Evolutionary conservation across 306 rosid genomes (phyloP), one percentile per base, ranked within the genome.

Genomic region (Canavalia gladiata): DNA sequence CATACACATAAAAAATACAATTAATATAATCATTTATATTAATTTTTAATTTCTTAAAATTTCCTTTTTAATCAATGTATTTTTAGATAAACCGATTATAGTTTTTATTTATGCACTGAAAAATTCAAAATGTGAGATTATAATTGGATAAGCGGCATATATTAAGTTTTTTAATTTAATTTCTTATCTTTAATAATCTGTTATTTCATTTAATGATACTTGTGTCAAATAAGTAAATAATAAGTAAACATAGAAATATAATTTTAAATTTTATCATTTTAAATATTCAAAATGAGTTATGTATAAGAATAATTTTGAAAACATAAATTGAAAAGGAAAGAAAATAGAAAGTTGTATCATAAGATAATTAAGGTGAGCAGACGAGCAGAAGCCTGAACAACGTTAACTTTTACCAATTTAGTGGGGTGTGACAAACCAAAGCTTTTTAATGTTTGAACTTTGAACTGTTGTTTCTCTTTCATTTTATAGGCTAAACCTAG

Each of bases 381-480:
- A 18, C 25, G 25, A 18, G 25, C 25, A 18, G 25, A 18, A 18
- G 25, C 25, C 41, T 30, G 37, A 49, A 69, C 80, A 56, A 84
- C 84, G 79, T 70, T 70, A 77, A 72, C 42, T 8, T 63, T 63
- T 74, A 34, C 75, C 76, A 79, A 51, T 59, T 84, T 60, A 52
- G 78, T 80, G 77, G 69, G 75, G 65, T 10, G 47, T 50, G 56
- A 79, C 78, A 39, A 58, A 66, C 28, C 41, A 9, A 78, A 28
- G 45, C 25, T 42, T 59, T 45, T 76, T 43, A 8, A 68, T 42
- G 59, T 45, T 33, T 56, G 59, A 78, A 8, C 51, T 68, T 57
- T 34, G 68, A 64, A 78, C 47, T 5, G 47, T 6, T 30, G 11
- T 50, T 33, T 63, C 28, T 10, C 54, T 68, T 42, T 83, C 60